Evolutionary conservation across 2,329 filamentous ascomycete species (phyloP).

Genomic region (Aspergillus fischeri): DNA sequence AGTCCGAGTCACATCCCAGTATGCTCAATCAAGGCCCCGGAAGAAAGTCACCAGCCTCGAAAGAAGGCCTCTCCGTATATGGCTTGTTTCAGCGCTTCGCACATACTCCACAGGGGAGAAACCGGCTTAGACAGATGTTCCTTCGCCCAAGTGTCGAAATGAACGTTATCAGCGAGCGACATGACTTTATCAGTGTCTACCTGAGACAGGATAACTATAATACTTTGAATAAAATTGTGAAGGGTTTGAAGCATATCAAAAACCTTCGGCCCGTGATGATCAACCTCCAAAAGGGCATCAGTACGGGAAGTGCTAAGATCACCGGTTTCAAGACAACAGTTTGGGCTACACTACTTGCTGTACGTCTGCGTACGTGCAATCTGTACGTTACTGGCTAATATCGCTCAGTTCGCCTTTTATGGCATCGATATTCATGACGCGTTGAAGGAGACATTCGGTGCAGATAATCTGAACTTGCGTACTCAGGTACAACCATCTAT

Average conservation of each 20-base stretch:
- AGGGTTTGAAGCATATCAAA: constrained; percentile 65
- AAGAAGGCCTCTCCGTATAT: constrained; percentile 79
- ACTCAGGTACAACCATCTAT: constrained; percentile 44
- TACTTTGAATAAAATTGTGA: constrained; percentile 52
- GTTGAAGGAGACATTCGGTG: constrained; percentile 55
- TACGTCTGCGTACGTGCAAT: constrained; percentile 22
- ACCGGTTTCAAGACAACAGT: constrained; percentile 60
- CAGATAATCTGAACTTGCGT: constrained; percentile 50
- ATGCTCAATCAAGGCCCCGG: constrained; percentile 69
- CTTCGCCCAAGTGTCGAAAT: constrained; percentile 71
- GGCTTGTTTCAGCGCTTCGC: constrained; percentile 74
- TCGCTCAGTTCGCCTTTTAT: constrained; percentile 62
- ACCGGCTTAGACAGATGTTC: constrained; percentile 72
- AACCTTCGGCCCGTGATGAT: constrained; percentile 68
- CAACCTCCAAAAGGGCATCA: constrained; percentile 74
- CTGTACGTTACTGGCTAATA: constrained; percentile 1
- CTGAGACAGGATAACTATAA: constrained; percentile 63
- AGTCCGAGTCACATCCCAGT: constrained; percentile 77
- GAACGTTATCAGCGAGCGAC: constrained; percentile 64
- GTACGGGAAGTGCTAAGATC: constrained; percentile 47
- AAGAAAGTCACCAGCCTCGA: constrained; percentile 58
- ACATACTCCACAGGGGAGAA: constrained; percentile 73
- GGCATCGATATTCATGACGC: constrained; percentile 65
- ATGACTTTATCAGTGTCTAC: constrained; percentile 65
- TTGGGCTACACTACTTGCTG: constrained; percentile 66